These are phyloP conservation scores for Neonectria sp. DNA, from an alignment of 2,329 filamentous ascomycete genomes.

Conservation along the genomic window DNA sequence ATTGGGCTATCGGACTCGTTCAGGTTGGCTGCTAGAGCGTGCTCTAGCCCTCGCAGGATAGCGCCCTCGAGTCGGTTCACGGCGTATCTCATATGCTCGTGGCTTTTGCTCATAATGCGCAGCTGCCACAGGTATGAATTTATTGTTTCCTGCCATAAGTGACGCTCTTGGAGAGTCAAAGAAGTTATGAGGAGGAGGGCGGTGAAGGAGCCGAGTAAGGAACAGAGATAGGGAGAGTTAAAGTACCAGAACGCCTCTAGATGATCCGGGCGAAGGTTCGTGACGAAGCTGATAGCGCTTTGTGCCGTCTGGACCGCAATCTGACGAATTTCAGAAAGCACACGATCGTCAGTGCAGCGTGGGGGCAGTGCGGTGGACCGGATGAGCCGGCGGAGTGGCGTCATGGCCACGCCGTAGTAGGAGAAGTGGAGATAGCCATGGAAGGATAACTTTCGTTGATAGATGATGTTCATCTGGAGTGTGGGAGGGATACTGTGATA, in stretches of 20 bases:
- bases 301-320: constrained; percentile 51
- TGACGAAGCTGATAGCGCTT: constrained; percentile 54
- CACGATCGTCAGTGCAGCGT: constrained; percentile 46
- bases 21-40: constrained; percentile 53
- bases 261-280: constrained; percentile 53
- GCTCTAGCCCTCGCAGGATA: constrained; percentile 55
- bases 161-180: constrained; percentile 49
- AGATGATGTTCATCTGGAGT: constrained; percentile 60
- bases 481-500: constrained; percentile 60
- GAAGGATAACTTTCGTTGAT: constrained; percentile 58
- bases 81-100: constrained; percentile 55
- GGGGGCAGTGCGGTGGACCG: constrained; percentile 51
- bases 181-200: constrained; percentile 55
- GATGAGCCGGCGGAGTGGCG: constrained; percentile 62
- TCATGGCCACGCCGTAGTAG: constrained; percentile 63
- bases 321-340: constrained; percentile 50
- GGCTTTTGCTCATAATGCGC: constrained; percentile 54
- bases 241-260: constrained; percentile 59
- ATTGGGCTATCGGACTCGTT: constrained; percentile 51
- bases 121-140: constrained; percentile 54
- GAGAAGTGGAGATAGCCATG: constrained; percentile 61
- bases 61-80: constrained; percentile 55
- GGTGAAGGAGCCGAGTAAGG: constrained; percentile 57
- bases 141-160: constrained; percentile 53
- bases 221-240: constrained; percentile 57